Percentiles rank a stretch among this genome's conserved stretches.
Evolutionary conservation across 2,329 filamentous ascomycete genomes (phyloP).

Genomic region (Huntiella bhutanensis): DNA sequence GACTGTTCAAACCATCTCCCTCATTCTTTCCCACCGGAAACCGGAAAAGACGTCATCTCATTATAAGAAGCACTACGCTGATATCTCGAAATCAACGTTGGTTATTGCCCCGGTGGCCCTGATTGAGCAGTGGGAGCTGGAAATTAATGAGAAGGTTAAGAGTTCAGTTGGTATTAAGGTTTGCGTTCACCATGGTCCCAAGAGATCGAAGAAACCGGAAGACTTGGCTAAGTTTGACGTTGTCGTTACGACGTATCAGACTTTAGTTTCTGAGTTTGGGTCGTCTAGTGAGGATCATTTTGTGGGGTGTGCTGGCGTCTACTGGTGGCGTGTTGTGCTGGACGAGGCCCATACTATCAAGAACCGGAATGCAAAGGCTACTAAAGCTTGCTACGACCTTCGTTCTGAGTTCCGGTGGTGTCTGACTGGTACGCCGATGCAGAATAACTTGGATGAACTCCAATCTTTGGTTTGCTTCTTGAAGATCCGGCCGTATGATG

Average conservation of each 20-base stretch:
- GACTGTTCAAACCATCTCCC: constrained; percentile 79
- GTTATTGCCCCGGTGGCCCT: constrained; percentile 85
- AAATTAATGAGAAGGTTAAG: constrained; percentile 68
- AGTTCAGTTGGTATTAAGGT: constrained; percentile 55
- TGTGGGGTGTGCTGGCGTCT: constrained; percentile 62
- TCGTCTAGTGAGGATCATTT: constrained; percentile 40
- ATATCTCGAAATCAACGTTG: constrained; percentile 60
- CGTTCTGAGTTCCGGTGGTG: constrained; percentile 87
- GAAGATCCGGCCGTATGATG: constrained; percentile 76
- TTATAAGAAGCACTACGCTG: constrained; percentile 47
- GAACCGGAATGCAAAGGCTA: constrained; percentile 89
- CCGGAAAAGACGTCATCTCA: constrained; percentile 26
- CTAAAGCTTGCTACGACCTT: constrained; percentile 75
- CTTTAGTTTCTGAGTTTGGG: constrained; percentile 76
- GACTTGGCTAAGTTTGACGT: constrained; percentile 77
- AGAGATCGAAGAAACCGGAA: constrained; percentile 58
- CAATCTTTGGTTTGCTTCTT: constrained; percentile 88
- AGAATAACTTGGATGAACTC: constrained; percentile 92
- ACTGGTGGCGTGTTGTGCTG: constrained; percentile 90
- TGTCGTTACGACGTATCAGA: constrained; percentile 93
- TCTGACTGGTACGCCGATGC: constrained; percentile 87
- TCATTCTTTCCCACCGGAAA: constrained; percentile 69
- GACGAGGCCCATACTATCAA: constrained; percentile 98
- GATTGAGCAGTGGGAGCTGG: constrained; percentile 92
- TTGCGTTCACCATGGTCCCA: constrained; percentile 76